A percentile compares a stretch with the other conserved stretches of the same genome.
These are phyloP conservation scores for Sporisorium graminicola DNA, from an alignment of 1,284 basidiomycete genomes.

Conservation along the genomic window DNA sequence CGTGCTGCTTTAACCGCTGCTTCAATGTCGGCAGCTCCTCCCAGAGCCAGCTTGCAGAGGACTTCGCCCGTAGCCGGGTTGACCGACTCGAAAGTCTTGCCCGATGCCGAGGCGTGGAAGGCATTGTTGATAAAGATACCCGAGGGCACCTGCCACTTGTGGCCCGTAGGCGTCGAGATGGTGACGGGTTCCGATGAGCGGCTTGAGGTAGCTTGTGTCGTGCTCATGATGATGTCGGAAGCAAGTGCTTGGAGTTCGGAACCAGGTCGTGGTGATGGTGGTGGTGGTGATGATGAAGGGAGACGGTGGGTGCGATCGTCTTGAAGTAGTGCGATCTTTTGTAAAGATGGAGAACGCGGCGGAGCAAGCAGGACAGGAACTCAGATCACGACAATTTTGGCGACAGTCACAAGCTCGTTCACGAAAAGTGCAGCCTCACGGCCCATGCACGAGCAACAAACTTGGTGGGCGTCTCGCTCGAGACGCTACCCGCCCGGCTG, in stretches of 20 bases:
- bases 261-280: too few species aligned
- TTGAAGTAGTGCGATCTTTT: slow-evolving; percentile 1
- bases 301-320: too few species aligned
- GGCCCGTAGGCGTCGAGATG: slow-evolving; percentile 63
- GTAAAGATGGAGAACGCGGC: neutral
- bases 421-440: neutral
- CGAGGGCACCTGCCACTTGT: slow-evolving; percentile 48
- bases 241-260: too few species aligned
- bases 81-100: slow-evolving; percentile 56
- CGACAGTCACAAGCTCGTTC: neutral
- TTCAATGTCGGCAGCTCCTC: slow-evolving; percentile 56
- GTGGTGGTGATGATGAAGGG: too few species aligned
- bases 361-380: neutral
- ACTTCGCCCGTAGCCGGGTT: slow-evolving; percentile 59
- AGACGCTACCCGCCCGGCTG: slow-evolving; percentile 4
- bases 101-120: slow-evolving; percentile 49
- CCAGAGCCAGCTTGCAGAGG: slow-evolving; percentile 50
- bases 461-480: slow-evolving; percentile 14
- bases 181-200: slow-evolving; percentile 31
- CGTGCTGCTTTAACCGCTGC: slow-evolving; percentile 57
- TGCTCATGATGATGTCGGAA: slow-evolving; percentile 20
- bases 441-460: neutral
- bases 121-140: slow-evolving; percentile 62
- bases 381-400: too few species aligned
- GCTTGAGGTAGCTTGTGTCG: slow-evolving; percentile 16